Evolutionary conservation across 768 basidiomycete species (phyloP), one percentile per base, ranked within the genome.

Genomic region (Myochromella boudieri): DNA sequence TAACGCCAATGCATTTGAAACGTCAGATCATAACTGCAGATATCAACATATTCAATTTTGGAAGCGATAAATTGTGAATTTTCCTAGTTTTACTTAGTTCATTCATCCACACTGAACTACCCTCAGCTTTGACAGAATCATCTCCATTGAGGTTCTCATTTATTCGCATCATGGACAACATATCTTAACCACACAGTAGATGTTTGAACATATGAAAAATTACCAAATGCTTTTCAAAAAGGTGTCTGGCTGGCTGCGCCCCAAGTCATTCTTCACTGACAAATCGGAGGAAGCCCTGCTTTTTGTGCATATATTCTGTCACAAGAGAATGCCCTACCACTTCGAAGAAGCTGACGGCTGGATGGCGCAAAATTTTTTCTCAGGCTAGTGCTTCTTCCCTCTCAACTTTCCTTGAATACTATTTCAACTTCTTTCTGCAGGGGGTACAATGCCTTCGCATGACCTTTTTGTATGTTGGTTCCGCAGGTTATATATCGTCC

Each of bases 141-240:
- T 87, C 11, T 83, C 81, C 2, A 85, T 87, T 41, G 85, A 87
- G 64, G 84, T 48, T 42, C 14, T 18, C 37, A 8, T 41, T 10
- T 43, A 26, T 21, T 17, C 4, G 1, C 15, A 5, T 28, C 17
- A 17, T 25, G n/a, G 20, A 33, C 20, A 14, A 34, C 27, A 10
- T 32, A 20, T 15, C 15, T 45, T 32, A 17, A 11, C 20, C 31
- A 42, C 36, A 12, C 17, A 29, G 10, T 42, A 81, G 78, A 83
- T 84, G 81, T 84, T 85, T 53, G 84, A 86, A 57, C 85, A 87
- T 60, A 84, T 86, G 83, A 85, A 86, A 65, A 85, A 85, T 58
- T 87, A 87, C 64, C 68, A 84, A 45, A 60, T 64, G 7, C 74
- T 87, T 7, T 68, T 87, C 48, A 63, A 67, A 42, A 87, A 87